These are phyloP conservation scores for Infundibulicybe gibba DNA, from an alignment of 768 basidiomycete genomes.

Conservation along the genomic window DNA sequence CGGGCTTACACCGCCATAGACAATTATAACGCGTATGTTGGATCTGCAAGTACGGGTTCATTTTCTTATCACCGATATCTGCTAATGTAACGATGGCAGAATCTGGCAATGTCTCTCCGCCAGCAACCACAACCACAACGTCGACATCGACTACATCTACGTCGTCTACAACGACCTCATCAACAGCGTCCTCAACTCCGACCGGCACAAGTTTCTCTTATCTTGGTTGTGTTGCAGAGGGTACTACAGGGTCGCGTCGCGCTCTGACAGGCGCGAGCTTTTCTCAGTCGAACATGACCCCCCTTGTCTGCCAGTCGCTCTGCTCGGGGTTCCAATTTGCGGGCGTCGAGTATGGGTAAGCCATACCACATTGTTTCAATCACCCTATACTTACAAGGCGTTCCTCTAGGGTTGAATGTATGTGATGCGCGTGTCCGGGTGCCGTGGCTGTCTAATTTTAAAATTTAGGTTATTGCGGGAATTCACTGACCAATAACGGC, in stretches of 20 bases:
- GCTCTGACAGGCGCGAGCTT: conserved; percentile 24
- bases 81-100: no score
- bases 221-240: conserved; percentile 29
- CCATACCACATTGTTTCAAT: not conserved
- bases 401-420: no score
- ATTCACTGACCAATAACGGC: conserved; percentile 24
- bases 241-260: conserved; percentile 26
- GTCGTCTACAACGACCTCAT: conserved; percentile 5
- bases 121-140: conserved; percentile 8
- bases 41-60: conserved; percentile 34
- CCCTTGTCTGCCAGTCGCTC: conserved; percentile 23
- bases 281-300: conserved; percentile 24
- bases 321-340: conserved; percentile 26
- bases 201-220: conserved; percentile 10
- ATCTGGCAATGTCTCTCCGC: no score
- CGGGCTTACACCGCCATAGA: conserved; percentile 27
- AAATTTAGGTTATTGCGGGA: conserved; percentile 20
- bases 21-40: conserved; percentile 64
- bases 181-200: conserved; percentile 9
- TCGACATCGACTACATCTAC: no score
- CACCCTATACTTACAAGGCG: no score
- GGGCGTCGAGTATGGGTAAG: conserved; percentile 28
- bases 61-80: not conserved
- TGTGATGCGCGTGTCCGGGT: conserved; percentile 6
- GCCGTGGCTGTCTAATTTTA: not conserved